A percentile compares a stretch with the other conserved stretches of the same genome.
These are phyloP conservation scores for Clonostachys solani DNA, from an alignment of 2,329 filamentous ascomycete species.

Conservation along the genomic window DNA sequence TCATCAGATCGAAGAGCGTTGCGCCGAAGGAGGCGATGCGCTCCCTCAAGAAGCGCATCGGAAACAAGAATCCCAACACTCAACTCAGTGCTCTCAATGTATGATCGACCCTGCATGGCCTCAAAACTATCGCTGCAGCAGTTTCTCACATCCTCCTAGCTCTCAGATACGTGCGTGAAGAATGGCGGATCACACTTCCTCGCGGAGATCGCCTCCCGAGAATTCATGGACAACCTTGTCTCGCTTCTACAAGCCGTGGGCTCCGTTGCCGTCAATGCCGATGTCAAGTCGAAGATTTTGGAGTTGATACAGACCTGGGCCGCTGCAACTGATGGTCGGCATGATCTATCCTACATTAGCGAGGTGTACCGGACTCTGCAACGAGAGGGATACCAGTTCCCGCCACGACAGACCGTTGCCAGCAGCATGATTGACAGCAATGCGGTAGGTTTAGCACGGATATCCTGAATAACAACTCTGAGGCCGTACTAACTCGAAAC, in stretches of 20 bases:
- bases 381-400: conserved; percentile 83
- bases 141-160: conserved; percentile 41
- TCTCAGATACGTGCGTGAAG: conserved; percentile 98
- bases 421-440: conserved; percentile 98
- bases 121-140: neutral
- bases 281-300: conserved; percentile 86
- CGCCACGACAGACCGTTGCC: conserved; percentile 79
- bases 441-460: conserved; percentile 58
- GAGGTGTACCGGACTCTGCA: conserved; percentile 83
- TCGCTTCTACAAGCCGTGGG: conserved; percentile 83
- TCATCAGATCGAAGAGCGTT: conserved; percentile 95
- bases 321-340: conserved; percentile 77
- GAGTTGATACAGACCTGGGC: conserved; percentile 95
- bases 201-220: conserved; percentile 87
- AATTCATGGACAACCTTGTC: conserved; percentile 97
- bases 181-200: conserved; percentile 97
- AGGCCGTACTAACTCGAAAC: neutral
- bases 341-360: conserved; percentile 79
- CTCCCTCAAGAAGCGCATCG: conserved; percentile 87
- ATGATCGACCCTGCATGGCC: conserved; percentile 15
- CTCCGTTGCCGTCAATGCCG: conserved; percentile 68
- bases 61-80: conserved; percentile 95
- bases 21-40: conserved; percentile 98
- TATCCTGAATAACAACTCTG: neutral
- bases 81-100: conserved; percentile 94